Base-by-base conservation (phyloP, 2,329 filamentous ascomycete genomes). In the Ceratocystis eucalypticola region DNA sequence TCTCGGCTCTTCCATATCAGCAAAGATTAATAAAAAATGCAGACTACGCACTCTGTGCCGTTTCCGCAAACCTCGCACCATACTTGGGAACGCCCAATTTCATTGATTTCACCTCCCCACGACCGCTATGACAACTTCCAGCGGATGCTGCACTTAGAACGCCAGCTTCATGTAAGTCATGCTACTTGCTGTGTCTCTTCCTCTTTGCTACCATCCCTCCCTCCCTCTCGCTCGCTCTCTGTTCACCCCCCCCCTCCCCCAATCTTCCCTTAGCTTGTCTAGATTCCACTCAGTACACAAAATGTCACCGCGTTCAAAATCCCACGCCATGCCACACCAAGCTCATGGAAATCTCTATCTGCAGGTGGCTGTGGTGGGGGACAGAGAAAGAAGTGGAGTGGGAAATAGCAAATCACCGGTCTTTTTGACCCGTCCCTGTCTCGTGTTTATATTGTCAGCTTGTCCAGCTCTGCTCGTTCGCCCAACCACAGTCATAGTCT, bases 121-220 rank as follows among this genome's bases (percentile, higher is more conserved):
- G 48, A 63, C 33, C 65, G 46, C 30, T 62, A 46, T 20, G 65
- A 62, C 46, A 66, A 63, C 57, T 48, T 66, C 25, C 65, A 66
- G 37, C 59, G 61, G 5, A 30, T 66, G 45, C 65, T 66, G n/a
- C 44, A 57, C 28, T n/a, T 66, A 20, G 65, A 66, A 28, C 45
- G 59, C 25, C 65, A 66, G 48, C 65, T 66, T 53, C 41, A 57
- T 61, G 65, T 63, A 66, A 30, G 65, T 45, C 45, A 10, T 30
- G 17, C 17, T 57, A n/a, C 48, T 41, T 15, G 20, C 7, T 45
- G 7, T 25, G 15, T 28, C 30, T 65, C 17, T 53, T 15, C 17
- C 17, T 28, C 12, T 28, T 33, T 45, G 12, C 17, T 30, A 5
- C 28, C 25, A 4, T 28, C 46, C 17, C 30, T 53, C 46, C 17